Conservation (phyloP, 305 asterid genomes). For the Fraxinus sp. region DNA sequence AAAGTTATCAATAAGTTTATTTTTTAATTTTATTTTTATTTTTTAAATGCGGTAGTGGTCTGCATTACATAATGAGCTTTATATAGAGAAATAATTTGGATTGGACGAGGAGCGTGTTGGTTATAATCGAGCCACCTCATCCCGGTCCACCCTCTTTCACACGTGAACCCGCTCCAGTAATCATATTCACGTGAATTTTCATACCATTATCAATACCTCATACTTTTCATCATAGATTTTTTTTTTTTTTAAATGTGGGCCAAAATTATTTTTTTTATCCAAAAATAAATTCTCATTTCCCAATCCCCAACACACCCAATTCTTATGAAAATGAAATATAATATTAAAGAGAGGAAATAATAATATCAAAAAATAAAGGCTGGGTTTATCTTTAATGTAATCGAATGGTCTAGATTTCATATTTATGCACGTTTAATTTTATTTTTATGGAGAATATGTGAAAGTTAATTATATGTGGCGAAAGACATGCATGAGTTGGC, state of each 20-base stretch:
- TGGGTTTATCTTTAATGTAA: neutral
- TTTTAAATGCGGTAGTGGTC: neutral
- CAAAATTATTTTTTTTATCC: neutral
- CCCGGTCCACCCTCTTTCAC: conserved; percentile 29
- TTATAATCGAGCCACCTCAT: conserved; percentile 24
- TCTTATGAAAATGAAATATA: neutral
- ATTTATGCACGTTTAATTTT: neutral
- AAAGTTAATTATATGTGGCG: neutral
- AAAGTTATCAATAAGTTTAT: neutral
- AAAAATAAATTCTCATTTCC: neutral
- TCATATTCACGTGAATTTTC: conserved; percentile 33
- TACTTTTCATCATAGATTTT: neutral
- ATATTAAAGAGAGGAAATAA: neutral
- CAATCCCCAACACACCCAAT: neutral
- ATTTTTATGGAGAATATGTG: neutral
- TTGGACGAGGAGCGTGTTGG: conserved; percentile 33
- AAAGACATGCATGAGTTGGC: neutral
- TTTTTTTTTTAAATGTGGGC: conserved; percentile 5
- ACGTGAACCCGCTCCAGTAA: conserved; percentile 33
- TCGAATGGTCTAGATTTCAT: neutral
- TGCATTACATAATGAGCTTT: neutral
- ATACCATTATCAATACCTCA: conserved; percentile 17
- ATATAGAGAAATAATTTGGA: neutral
- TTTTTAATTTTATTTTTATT: neutral
- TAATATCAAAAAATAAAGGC: neutral